Conservation (phyloP, 768 basidiomycete species). For the Calocybe indica region DNA sequence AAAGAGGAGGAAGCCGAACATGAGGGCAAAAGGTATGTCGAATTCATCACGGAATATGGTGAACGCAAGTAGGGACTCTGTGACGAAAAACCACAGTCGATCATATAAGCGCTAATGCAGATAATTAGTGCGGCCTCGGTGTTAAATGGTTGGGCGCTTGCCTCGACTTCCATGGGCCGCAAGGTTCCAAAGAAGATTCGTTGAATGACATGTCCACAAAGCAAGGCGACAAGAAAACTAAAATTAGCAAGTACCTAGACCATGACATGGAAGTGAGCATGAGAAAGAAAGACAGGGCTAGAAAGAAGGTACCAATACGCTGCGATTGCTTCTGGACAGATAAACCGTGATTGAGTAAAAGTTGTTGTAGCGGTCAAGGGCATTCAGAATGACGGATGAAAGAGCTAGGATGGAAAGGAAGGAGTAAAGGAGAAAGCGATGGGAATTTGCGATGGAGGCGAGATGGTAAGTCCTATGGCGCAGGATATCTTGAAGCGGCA, state of each 20-base stretch:
- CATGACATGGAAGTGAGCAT: conserved; percentile 3
- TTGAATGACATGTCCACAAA: conserved; percentile 75
- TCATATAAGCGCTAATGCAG: conserved; percentile 81
- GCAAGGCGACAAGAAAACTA: conserved; percentile 67
- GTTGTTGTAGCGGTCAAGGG: conserved; percentile 78
- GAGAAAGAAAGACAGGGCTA: conserved; percentile 14
- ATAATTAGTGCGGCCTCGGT: not conserved
- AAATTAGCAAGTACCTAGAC: conserved; percentile 87
- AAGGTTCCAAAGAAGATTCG: conserved; percentile 88
- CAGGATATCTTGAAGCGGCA: conserved; percentile 47
- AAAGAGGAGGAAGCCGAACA: conserved; percentile 93
- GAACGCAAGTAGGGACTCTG: conserved; percentile 92
- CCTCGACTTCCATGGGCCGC: conserved; percentile 88
- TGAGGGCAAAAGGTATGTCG: conserved; percentile 84
- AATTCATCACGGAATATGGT: conserved; percentile 97
- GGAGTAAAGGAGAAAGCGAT: conserved; percentile 66
- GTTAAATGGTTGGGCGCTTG: conserved; percentile 23
- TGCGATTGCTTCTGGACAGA: conserved; percentile 90
- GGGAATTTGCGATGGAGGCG: conserved; percentile 45
- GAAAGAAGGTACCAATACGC: conserved; percentile 60
- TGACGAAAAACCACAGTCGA: conserved; percentile 95
- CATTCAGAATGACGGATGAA: conserved; percentile 68
- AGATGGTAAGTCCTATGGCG: conserved; percentile 47
- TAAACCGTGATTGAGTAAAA: conserved; percentile 93
- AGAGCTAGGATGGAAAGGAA: conserved; percentile 64